Conservation (phyloP, 495 filamentous ascomycete species). For the Aspergillus ostianus region DNA sequence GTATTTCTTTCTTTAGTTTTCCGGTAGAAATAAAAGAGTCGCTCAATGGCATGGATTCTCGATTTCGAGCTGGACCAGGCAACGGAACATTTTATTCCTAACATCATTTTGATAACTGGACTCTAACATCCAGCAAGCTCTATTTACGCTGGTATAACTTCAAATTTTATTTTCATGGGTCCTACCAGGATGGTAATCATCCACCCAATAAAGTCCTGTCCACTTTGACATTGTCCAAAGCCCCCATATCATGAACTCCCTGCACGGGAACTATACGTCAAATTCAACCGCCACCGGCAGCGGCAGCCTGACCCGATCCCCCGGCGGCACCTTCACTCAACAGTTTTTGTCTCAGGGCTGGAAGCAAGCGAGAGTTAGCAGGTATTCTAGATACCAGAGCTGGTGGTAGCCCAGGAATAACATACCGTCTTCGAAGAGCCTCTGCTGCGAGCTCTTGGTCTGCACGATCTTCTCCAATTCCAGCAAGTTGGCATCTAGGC, state of each 20-base stretch:
- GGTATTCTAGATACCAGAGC: neutral
- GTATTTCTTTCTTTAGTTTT: too few relatives aligned
- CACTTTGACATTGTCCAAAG: neutral
- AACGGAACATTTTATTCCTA: neutral
- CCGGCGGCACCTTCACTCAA: conserved; percentile 38
- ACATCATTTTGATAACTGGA: neutral
- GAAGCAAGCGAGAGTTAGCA: conserved; percentile 15
- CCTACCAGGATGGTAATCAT: neutral
- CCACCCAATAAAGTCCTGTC: neutral
- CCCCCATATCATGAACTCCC: neutral
- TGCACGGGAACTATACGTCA: neutral
- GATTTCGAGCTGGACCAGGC: too few relatives aligned
- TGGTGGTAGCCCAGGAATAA: neutral
- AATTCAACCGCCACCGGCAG: conserved; percentile 29
- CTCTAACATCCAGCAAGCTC: neutral
- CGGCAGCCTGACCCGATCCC: conserved; percentile 21
- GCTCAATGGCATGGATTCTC: neutral
- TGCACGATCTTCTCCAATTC: conserved; percentile 86
- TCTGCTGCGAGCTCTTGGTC: conserved; percentile 78
- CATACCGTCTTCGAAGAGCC: conserved; percentile 85
- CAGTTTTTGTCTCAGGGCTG: conserved; percentile 50
- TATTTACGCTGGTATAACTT: neutral
- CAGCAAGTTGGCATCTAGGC: conserved; percentile 71
- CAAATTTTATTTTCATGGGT: neutral
- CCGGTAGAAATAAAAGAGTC: neutral